These are phyloP conservation scores for Paraconiothyrium brasiliense DNA, from an alignment of 2,329 filamentous ascomycete genomes.

Conservation along the genomic window DNA sequence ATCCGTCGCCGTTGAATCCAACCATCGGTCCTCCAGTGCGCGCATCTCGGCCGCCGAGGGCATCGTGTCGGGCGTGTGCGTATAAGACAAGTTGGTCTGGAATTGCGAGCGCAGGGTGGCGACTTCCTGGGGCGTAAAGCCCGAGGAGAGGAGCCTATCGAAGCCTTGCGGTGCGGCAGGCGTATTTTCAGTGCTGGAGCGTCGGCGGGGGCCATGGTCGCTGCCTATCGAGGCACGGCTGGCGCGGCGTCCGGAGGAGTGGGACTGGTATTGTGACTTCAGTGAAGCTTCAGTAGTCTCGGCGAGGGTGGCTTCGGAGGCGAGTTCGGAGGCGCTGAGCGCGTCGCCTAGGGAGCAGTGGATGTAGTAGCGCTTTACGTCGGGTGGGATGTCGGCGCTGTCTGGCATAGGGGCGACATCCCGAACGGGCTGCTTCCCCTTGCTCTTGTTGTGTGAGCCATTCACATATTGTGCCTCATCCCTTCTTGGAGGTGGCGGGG, in stretches of 20 bases:
- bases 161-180: slow-evolving; percentile 79
- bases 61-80: slow-evolving; percentile 89
- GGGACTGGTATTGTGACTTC: slow-evolving; percentile 36
- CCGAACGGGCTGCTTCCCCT: slow-evolving; percentile 73
- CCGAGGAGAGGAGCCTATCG: slow-evolving; percentile 81
- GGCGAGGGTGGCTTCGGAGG: slow-evolving; percentile 66
- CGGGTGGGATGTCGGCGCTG: slow-evolving; percentile 28
- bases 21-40: slow-evolving; percentile 87
- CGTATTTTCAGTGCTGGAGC: slow-evolving; percentile 45
- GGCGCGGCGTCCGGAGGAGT: slow-evolving; percentile 25
- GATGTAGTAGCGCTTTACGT: slow-evolving; percentile 75
- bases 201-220: slow-evolving; percentile 24
- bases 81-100: slow-evolving; percentile 80
- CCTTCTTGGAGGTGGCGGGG: slow-evolving; percentile 58
- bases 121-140: slow-evolving; percentile 85
- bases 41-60: slow-evolving; percentile 79
- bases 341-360: slow-evolving; percentile 91
- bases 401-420: slow-evolving; percentile 48
- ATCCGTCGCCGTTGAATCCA: slow-evolving; percentile 69
- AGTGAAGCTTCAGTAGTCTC: slow-evolving; percentile 51
- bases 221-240: slow-evolving; percentile 25
- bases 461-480: slow-evolving; percentile 35
- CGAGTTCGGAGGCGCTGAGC: slow-evolving; percentile 74
- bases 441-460: slow-evolving; percentile 56
- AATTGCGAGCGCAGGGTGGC: slow-evolving; percentile 88